Conservation (phyloP, 306 rosid genomes). For the Biancaea sappan region DNA sequence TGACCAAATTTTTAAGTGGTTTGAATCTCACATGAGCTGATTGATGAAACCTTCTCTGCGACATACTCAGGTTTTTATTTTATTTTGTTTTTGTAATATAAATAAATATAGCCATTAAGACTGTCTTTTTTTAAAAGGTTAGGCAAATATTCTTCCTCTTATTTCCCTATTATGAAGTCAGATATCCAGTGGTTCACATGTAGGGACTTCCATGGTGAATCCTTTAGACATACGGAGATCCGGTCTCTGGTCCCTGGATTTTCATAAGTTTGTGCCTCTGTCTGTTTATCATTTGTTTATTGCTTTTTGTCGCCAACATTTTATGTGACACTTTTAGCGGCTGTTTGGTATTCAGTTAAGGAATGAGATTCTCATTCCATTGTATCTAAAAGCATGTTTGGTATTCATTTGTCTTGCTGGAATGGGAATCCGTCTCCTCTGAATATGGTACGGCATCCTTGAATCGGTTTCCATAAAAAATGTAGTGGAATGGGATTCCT, state of each 20-base stretch:
- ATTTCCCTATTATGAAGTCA: conserved; percentile 12
- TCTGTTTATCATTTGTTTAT: conserved; percentile 20
- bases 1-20: conserved; percentile 76
- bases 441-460: too few species aligned
- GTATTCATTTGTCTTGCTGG: too few species aligned
- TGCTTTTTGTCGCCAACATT: neutral
- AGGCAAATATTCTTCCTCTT: conserved; percentile 14
- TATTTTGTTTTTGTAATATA: conserved; percentile 12
- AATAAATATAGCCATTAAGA: conserved; percentile 15
- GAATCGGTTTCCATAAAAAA: too few species aligned
- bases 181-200: conserved; percentile 28
- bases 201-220: conserved; percentile 8
- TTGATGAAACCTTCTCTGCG: conserved; percentile 33
- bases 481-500: too few species aligned
- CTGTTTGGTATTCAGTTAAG: too few species aligned
- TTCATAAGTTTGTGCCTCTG: conserved; percentile 21
- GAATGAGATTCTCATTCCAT: too few species aligned
- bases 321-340: too few species aligned
- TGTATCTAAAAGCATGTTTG: too few species aligned
- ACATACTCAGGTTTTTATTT: neutral
- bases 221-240: neutral
- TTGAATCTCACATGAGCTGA: conserved; percentile 67
- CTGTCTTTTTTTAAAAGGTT: conserved; percentile 19
- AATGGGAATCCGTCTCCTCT: too few species aligned
- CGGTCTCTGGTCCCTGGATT: conserved; percentile 1